These are phyloP conservation scores for Naganishia randhawae DNA, from an alignment of 768 basidiomycete genomes.

Conservation along the genomic window DNA sequence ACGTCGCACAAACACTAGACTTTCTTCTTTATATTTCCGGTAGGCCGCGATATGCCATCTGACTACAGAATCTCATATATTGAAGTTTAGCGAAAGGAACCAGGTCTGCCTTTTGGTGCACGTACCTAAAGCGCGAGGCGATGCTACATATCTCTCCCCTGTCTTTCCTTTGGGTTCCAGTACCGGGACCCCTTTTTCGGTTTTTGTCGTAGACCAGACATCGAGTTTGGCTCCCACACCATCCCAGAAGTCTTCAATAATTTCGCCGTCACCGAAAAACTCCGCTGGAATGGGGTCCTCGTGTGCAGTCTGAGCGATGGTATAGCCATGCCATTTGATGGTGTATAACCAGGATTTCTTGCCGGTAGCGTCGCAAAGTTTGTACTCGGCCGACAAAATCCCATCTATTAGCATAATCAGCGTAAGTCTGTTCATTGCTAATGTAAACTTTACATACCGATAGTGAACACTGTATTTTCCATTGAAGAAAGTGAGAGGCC, in stretches of 20 bases:
- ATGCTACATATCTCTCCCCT: neutral
- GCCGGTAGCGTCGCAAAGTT: neutral
- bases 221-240: neutral
- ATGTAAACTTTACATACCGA: neutral
- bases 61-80: neutral
- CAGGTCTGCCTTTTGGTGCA: neutral
- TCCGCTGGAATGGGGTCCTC: conserved; percentile 7
- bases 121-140: conserved; percentile 1
- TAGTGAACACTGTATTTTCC: neutral
- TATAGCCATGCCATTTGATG: conserved; percentile 21
- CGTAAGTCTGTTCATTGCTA: neutral
- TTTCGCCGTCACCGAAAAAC: conserved; percentile 3
- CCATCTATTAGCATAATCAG: neutral
- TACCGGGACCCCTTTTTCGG: neutral
- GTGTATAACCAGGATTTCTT: conserved; percentile 9
- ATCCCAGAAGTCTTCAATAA: conserved; percentile 8
- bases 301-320: conserved; percentile 10
- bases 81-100: neutral
- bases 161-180: neutral
- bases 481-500: neutral
- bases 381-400: conserved; percentile 5
- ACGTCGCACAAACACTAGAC: neutral
- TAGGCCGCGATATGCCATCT: conserved; percentile 17
- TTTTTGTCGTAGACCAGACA: neutral
- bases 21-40: conserved; percentile 16